These are phyloP conservation scores for Termitomyces eurrhizus DNA, from an alignment of 768 basidiomycete genomes.

Conservation along the genomic window DNA sequence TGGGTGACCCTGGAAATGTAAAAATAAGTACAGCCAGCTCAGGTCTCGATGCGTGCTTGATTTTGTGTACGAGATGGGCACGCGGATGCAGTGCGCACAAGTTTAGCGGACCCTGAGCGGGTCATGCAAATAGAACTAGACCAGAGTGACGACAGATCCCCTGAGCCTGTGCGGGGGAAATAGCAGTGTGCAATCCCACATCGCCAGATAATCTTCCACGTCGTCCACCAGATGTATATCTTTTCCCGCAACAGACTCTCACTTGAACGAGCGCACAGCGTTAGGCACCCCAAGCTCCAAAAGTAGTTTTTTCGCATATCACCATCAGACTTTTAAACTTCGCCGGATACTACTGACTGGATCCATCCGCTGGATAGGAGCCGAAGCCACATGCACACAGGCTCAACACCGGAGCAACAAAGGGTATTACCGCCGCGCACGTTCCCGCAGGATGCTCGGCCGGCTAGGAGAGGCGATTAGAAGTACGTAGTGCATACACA, in stretches of 20 bases:
- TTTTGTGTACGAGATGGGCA: not conserved
- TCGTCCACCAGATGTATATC: slow-evolving; percentile 14
- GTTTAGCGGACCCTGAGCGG: not conserved
- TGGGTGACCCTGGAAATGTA: not conserved
- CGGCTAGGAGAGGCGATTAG: slow-evolving; percentile 54
- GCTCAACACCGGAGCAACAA: slow-evolving; percentile 33
- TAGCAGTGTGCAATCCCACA: not conserved
- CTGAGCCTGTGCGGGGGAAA: not conserved
- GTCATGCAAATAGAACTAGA: not conserved
- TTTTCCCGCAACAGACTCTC: too few relatives aligned
- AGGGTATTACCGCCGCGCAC: slow-evolving; percentile 66
- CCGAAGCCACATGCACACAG: slow-evolving; percentile 36
- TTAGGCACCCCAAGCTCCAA: too few relatives aligned
- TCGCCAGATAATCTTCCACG: slow-evolving; percentile 19
- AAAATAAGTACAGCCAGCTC: not conserved
- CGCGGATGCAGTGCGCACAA: not conserved
- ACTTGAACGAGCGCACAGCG: slow-evolving; percentile 7
- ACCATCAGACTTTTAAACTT: not conserved
- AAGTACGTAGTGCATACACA: slow-evolving; percentile 39
- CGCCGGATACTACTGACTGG: not conserved
- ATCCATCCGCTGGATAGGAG: slow-evolving; percentile 48
- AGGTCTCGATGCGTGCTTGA: not conserved
- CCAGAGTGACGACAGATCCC: not conserved
- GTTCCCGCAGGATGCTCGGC: slow-evolving; percentile 59
- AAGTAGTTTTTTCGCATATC: not conserved